Percentiles rank a stretch among this genome's conserved stretches.
These are phyloP conservation scores for Primulina huaijiensis DNA, from an alignment of 257 asterid genomes.

Conservation along the genomic window DNA sequence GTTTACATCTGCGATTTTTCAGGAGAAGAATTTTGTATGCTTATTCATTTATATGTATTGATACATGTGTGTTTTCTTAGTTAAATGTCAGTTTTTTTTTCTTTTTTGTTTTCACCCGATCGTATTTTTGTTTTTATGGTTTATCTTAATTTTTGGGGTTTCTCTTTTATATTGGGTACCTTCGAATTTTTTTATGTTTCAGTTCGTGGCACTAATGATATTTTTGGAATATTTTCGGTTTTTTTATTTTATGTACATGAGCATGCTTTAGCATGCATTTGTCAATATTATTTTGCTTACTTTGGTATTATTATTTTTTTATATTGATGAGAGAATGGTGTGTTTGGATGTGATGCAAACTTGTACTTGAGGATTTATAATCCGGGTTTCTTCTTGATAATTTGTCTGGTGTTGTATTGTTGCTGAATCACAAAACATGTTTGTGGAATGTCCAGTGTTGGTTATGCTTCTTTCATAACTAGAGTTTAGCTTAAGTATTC, in stretches of 20 bases:
- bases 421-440: neutral
- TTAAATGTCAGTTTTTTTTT: no score
- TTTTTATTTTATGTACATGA: no score
- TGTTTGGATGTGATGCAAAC: neutral
- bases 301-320: neutral
- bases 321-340: neutral
- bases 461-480: neutral
- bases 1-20: neutral
- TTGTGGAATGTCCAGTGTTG: neutral
- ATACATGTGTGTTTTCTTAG: neutral
- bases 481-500: neutral
- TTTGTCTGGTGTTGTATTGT: neutral
- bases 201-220: neutral
- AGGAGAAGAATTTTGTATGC: neutral
- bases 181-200: no score
- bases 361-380: neutral
- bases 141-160: neutral
- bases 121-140: no score
- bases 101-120: neutral
- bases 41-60: neutral
- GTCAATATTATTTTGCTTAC: neutral
- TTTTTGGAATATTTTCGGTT: neutral
- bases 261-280: neutral
- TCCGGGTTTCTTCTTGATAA: neutral
- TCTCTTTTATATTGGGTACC: neutral